phyloP scores from a whole-genome alignment of 306 rosid genomes.

The Acmispon strigosus region DNA sequence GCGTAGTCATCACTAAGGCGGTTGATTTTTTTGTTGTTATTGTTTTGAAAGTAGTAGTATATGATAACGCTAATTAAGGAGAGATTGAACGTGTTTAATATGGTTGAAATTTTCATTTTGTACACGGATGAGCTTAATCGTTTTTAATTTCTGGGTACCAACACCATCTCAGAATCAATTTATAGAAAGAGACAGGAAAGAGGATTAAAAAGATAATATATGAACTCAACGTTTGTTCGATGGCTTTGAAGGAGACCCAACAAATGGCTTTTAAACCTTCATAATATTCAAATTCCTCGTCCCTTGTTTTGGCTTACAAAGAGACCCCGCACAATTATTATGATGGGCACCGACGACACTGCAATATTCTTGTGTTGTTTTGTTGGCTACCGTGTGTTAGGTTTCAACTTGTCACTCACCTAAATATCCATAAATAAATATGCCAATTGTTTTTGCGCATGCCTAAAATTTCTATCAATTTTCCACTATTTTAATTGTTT shows the following conservation, averaged over 20 bases:
- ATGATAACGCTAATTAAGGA: no score
- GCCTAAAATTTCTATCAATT: no score
- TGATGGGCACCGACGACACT: constrained; percentile 33
- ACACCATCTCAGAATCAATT: not conserved
- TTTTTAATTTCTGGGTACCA: constrained; percentile 1
- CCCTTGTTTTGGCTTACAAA: not conserved
- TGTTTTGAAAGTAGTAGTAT: no score
- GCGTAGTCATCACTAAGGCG: no score
- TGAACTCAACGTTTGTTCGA: constrained; percentile 9
- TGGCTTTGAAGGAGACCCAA: constrained; percentile 12
- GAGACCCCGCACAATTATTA: constrained; percentile 25
- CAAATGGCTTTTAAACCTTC: constrained; percentile 15
- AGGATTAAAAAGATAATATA: not conserved
- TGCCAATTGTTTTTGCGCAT: not conserved
- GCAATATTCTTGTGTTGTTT: constrained; percentile 28
- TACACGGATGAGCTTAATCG: not conserved
- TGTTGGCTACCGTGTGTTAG: constrained; percentile 18
- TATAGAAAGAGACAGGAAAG: constrained; percentile 25
- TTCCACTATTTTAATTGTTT: no score
- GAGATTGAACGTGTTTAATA: not conserved
- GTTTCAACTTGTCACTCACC: not conserved
- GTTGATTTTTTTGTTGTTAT: no score
- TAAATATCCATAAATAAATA: not conserved
- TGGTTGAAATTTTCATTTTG: constrained; percentile 19
- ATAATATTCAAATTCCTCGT: constrained; percentile 13